Evolutionary conservation across 225 moss, liverwort and hornwort species (phyloP).

Genomic region (Bryoerythrophyllum caledonicum): DNA sequence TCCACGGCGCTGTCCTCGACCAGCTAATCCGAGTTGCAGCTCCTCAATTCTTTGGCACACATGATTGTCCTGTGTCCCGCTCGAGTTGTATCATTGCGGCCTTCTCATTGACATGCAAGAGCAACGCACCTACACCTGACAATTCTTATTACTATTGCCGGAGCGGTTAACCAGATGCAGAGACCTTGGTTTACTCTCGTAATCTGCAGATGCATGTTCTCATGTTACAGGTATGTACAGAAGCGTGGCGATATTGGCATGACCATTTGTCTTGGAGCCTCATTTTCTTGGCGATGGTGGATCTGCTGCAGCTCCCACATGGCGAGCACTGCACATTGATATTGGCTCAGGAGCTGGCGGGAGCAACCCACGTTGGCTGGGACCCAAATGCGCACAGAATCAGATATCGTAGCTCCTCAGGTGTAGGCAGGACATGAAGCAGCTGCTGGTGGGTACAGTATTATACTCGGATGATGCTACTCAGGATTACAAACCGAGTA

Average conservation of each 20-base stretch:
- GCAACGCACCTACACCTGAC: background rate
- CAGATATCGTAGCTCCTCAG: conserved; percentile 12
- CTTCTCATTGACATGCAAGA: conserved; percentile 13
- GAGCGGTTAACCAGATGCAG: background rate
- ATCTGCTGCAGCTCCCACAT: conserved; percentile 11
- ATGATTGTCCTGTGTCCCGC: conserved; percentile 13
- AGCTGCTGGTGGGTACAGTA: background rate
- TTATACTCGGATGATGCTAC: background rate
- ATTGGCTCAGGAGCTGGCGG: conserved; percentile 17
- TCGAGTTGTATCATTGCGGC: conserved; percentile 9
- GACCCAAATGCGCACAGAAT: conserved; percentile 22
- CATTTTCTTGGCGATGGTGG: background rate
- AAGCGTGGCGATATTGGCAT: background rate
- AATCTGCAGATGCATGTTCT: background rate
- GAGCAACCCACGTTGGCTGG: conserved; percentile 30
- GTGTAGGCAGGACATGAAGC: conserved; percentile 7
- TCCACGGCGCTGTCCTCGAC: conserved; percentile 51
- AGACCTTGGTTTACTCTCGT: background rate
- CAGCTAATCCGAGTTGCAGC: conserved; percentile 13
- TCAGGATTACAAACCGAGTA: conserved; percentile 5
- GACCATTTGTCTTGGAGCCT: conserved; percentile 4
- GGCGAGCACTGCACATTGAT: conserved; percentile 6
- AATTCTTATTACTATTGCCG: background rate
- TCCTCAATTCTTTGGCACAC: background rate
- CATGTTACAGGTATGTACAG: conserved; percentile 18